Evolutionary conservation across 2,329 filamentous ascomycete species (phyloP), one percentile per base, ranked within the genome.

Genomic region (Epichloe coenophiala): DNA sequence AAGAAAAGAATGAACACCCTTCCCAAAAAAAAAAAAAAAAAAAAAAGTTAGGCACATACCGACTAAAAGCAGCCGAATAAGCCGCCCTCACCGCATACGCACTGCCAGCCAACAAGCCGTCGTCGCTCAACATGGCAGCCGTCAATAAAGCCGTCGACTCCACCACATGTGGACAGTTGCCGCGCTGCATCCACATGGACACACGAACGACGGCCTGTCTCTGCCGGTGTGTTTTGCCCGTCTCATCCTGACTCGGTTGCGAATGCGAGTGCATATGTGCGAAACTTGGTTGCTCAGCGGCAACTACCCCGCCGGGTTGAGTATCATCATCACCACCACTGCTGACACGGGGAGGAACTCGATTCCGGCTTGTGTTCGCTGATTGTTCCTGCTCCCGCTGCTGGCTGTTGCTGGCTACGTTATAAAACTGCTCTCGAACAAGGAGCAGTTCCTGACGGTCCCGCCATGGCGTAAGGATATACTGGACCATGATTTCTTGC

Each of bases 111-210:
- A 74, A 68, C n/a, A 64, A 65, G 61, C 63, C 63, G 54, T 72
- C 71, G 67, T 89, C 85, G 60, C 80, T 78, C 48, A 89, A 68
- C 19, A 83, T 69, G 31, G 84, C 85, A 54, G 84, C 80, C 57
- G 79, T 78, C 53, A 93, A 71, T 55, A 88, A 75, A 3, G 83
- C 84, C 41, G 86, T 90, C 37, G 83, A 86, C 67, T 91, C 86
- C 49, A 91, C 77, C 66, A 88, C 74, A 68, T 91, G 84, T 50
- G 87, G 86, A 54, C 88, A 84, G 59, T 80, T 80, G 56, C 82
- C 82, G 62, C 84, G 78, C 60, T 84, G 76, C 74, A 84, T 80
- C 84, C 83, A 86, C 67, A 83, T 75, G 41, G 76, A 75, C 46
- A 83, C 78, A 47, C 75, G 71, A 47, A 77, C 75, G 46, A 83